phyloP scores from a whole-genome alignment of 257 asterid genomes.

The Gentiana straminea region DNA sequence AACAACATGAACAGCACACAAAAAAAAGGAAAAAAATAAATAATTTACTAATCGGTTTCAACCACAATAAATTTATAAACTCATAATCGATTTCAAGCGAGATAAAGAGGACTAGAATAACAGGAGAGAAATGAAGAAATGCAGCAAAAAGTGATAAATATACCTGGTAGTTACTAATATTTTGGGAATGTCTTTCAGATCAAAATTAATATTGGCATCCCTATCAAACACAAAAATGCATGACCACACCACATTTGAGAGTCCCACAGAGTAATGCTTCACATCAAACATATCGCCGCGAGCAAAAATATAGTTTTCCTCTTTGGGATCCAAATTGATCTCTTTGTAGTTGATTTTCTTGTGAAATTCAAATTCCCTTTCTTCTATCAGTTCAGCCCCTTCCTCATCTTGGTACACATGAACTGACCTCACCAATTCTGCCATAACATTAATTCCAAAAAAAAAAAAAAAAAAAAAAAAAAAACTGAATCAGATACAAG shows the following conservation, averaged over 20 bases:
- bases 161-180: constrained; percentile 16
- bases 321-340: constrained; percentile 4
- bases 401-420: constrained; percentile 15
- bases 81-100: background rate
- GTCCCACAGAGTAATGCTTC: constrained; percentile 8
- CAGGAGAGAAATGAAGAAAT: background rate
- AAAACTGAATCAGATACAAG: too few relatives aligned
- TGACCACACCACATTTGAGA: constrained; percentile 22
- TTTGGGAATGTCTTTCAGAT: constrained; percentile 10
- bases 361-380: constrained; percentile 22
- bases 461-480: background rate
- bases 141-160: background rate
- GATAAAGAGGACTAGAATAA: background rate
- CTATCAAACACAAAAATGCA: constrained; percentile 20
- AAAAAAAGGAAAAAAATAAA: too few relatives aligned
- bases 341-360: constrained; percentile 16
- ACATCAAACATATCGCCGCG: constrained; percentile 14
- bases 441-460: background rate
- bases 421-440: constrained; percentile 23
- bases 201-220: background rate
- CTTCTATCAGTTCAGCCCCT: constrained; percentile 14
- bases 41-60: too few relatives aligned
- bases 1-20: too few relatives aligned
- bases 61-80: too few relatives aligned
- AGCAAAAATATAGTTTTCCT: background rate